These are phyloP conservation scores for Penicillium oxalicum DNA, from an alignment of 2,329 filamentous ascomycete genomes.

Conservation along the genomic window DNA sequence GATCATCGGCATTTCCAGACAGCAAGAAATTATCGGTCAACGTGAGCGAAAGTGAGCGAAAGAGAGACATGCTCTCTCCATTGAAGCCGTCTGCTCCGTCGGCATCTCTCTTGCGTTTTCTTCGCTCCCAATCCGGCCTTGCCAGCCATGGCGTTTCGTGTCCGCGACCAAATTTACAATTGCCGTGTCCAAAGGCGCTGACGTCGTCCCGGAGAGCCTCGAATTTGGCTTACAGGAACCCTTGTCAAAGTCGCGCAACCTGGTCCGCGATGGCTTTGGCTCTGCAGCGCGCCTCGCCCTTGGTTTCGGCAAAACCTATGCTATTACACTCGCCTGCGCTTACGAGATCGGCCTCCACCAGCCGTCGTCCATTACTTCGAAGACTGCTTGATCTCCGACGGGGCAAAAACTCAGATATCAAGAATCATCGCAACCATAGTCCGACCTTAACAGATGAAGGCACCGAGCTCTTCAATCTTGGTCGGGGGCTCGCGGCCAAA, in stretches of 20 bases:
- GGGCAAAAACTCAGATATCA: conserved; percentile 35
- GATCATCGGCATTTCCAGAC: conserved; percentile 8
- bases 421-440: conserved; percentile 51
- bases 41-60: no score
- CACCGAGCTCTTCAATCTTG: conserved; percentile 59
- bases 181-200: conserved; percentile 11
- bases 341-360: conserved; percentile 29
- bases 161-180: conserved; percentile 12
- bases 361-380: conserved; percentile 31
- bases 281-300: conserved; percentile 11
- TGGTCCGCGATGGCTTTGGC: conserved; percentile 30
- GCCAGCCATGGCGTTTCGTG: conserved; percentile 33
- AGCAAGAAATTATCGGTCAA: not conserved
- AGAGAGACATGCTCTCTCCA: conserved; percentile 35
- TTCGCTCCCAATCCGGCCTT: conserved; percentile 64
- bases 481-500: conserved; percentile 65
- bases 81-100: conserved; percentile 45
- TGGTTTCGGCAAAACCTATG: not conserved
- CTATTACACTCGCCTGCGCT: conserved; percentile 7
- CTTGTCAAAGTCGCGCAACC: conserved; percentile 17
- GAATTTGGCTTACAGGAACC: conserved; percentile 18
- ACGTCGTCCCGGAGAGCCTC: conserved; percentile 17
- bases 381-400: conserved; percentile 33
- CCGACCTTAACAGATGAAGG: conserved; percentile 55
- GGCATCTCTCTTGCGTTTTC: conserved; percentile 60